Conservation (phyloP, 2,329 filamentous ascomycete genomes). For the Trichoderma pleuroti region DNA sequence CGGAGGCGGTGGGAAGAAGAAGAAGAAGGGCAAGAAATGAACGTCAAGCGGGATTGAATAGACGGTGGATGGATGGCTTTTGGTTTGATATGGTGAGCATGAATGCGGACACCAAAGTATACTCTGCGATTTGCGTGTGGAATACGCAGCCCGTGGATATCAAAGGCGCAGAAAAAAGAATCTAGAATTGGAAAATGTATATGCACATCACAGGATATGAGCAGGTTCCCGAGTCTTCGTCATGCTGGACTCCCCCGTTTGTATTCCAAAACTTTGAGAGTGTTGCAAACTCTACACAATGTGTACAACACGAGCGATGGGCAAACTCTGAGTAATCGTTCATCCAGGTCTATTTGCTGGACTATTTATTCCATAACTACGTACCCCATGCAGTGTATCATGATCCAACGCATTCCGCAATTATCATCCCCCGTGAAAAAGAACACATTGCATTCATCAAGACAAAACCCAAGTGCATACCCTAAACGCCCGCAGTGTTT, state of each 20-base stretch:
- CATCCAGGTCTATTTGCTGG: conserved; percentile 16
- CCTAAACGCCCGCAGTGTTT: conserved; percentile 23
- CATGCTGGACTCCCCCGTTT: neutral
- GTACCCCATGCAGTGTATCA: conserved; percentile 21
- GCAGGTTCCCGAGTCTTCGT: neutral
- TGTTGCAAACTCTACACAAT: conserved; percentile 7
- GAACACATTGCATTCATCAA: neutral
- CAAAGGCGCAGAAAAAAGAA: neutral
- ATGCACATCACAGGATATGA: neutral
- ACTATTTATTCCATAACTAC: conserved; percentile 15
- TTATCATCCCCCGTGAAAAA: conserved; percentile 5
- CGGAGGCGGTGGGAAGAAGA: conserved; percentile 54
- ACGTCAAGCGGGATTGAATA: neutral
- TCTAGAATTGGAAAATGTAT: neutral
- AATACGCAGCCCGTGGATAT: neutral
- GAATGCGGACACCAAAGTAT: neutral
- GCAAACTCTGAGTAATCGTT: neutral
- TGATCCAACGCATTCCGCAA: conserved; percentile 22
- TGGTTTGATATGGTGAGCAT: neutral
- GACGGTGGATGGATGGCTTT: neutral
- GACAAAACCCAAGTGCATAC: neutral
- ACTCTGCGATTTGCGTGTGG: neutral
- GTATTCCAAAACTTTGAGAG: neutral
- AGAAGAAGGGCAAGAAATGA: conserved; percentile 68
- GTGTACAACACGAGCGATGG: neutral